Conservation (phyloP, 345 rosid species). For the Clarkia xantiana region DNA sequence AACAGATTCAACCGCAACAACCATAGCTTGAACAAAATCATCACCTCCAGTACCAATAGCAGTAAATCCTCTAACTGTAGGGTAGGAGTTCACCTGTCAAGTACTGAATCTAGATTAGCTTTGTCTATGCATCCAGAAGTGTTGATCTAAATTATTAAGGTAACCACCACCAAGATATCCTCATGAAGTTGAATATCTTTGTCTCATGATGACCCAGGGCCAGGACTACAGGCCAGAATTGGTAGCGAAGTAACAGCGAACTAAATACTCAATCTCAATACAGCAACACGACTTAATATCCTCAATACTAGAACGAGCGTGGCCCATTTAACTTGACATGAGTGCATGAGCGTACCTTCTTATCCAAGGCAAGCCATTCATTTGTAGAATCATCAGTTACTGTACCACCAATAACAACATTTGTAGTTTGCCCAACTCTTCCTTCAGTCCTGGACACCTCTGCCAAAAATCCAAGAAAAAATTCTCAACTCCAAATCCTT, state of each 20-base stretch:
- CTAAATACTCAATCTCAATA: not conserved
- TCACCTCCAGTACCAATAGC: slow-evolving; percentile 97
- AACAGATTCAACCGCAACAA: slow-evolving; percentile 94
- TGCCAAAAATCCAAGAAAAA: slow-evolving; percentile 9
- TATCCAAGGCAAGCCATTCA: slow-evolving; percentile 89
- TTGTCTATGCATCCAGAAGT: too few species aligned
- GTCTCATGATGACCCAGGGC: too few species aligned
- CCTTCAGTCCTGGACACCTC: slow-evolving; percentile 93
- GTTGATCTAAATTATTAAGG: too few species aligned
- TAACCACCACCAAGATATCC: too few species aligned
- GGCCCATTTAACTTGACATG: not conserved
- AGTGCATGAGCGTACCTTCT: slow-evolving; percentile 40
- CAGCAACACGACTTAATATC: not conserved
- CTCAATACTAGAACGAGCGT: too few species aligned
- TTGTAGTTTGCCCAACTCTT: slow-evolving; percentile 89
- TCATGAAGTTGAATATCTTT: too few species aligned
- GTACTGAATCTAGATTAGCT: too few species aligned
- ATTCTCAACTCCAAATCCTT: not conserved
- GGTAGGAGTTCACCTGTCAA: slow-evolving; percentile 76
- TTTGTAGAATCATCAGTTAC: slow-evolving; percentile 76
- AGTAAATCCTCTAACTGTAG: slow-evolving; percentile 87
- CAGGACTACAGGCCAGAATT: too few species aligned
- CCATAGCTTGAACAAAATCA: slow-evolving; percentile 93
- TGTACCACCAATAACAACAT: slow-evolving; percentile 86
- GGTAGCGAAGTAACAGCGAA: too few species aligned